Conservation (phyloP, 441 rosid genomes). For the Erodium chrysanthum region DNA sequence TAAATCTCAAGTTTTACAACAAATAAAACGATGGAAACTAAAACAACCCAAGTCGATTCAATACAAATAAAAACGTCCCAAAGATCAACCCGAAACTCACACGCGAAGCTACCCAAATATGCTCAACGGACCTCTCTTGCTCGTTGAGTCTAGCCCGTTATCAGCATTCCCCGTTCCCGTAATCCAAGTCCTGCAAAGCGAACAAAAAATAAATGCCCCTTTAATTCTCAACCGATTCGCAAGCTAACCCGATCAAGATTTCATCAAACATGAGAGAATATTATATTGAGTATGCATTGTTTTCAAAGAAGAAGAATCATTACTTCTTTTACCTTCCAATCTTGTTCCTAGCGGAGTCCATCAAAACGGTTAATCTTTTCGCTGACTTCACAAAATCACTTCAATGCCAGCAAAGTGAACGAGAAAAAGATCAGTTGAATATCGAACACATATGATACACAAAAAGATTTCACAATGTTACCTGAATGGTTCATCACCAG, state of each 20-base stretch:
- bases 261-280: background rate
- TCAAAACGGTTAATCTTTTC: constrained; percentile 56
- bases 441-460: background rate
- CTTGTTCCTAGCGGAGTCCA: constrained; percentile 37
- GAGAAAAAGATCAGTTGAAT: background rate
- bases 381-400: constrained; percentile 62
- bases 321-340: constrained; percentile 39
- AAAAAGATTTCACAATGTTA: constrained; percentile 16
- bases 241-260: no score
- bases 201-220: background rate
- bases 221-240: background rate
- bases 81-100: background rate
- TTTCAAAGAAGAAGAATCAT: background rate
- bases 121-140: constrained; percentile 68
- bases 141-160: constrained; percentile 50
- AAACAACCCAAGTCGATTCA: no score
- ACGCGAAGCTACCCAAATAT: constrained; percentile 34
- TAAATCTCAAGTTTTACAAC: no score
- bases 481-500: constrained; percentile 88
- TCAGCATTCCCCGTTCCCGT: constrained; percentile 46
- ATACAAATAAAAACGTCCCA: no score
- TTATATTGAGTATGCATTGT: background rate
- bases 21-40: no score
- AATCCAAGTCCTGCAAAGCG: constrained; percentile 51
- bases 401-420: constrained; percentile 13